phyloP scores from a whole-genome alignment of 2,329 filamentous ascomycete species.

The Lecanosticta acicola region DNA sequence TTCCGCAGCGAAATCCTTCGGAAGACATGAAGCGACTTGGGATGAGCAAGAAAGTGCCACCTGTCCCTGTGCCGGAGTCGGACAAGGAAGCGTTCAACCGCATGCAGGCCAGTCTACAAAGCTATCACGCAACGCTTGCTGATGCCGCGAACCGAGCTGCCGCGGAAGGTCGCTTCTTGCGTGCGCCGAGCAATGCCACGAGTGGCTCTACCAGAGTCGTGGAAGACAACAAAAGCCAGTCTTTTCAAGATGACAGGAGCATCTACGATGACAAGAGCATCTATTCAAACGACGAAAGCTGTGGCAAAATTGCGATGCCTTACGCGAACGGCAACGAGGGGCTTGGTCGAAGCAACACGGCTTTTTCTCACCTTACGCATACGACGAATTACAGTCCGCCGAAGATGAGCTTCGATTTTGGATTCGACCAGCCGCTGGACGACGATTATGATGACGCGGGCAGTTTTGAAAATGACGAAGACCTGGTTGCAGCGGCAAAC shows the following conservation, averaged over 20 bases:
- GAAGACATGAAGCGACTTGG: constrained; percentile 31
- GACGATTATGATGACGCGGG: constrained; percentile 56
- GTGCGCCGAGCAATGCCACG: constrained; percentile 32
- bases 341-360: constrained; percentile 11
- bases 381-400: constrained; percentile 22
- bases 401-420: constrained; percentile 35
- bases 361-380: constrained; percentile 13
- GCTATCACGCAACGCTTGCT: constrained; percentile 78
- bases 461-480: constrained; percentile 59
- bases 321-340: constrained; percentile 4
- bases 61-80: constrained; percentile 44
- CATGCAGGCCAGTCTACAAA: constrained; percentile 56
- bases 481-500: constrained; percentile 91
- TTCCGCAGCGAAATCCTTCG: constrained; percentile 30
- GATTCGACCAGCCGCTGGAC: constrained; percentile 42
- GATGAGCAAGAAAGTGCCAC: constrained; percentile 42
- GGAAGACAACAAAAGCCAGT: background rate
- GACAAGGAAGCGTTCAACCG: constrained; percentile 32
- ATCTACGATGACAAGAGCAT: constrained; percentile 14
- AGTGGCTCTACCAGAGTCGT: background rate
- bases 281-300: constrained; percentile 19
- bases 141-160: constrained; percentile 73
- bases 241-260: constrained; percentile 3
- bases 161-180: constrained; percentile 67
- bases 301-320: constrained; percentile 10